Base-by-base conservation (phyloP, 2,329 filamentous ascomycete genomes). In the Fusarium paranaense region DNA sequence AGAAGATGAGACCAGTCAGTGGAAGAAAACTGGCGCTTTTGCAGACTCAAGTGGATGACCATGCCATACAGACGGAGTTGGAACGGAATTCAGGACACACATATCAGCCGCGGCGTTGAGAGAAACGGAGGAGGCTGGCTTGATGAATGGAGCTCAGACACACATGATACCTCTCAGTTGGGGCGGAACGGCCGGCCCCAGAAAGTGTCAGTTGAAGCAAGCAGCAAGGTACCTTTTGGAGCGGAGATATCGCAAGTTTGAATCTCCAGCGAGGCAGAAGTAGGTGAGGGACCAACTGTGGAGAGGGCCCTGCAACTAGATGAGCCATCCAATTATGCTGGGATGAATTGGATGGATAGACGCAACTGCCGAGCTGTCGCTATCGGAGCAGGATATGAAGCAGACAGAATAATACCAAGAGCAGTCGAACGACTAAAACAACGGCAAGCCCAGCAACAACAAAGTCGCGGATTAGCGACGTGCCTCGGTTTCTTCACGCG, bases 81-180 rank as follows among this genome's bases (percentile, higher is more conserved):
- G 37, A 62, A 59, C 57, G 72, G 33, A 63, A 52, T 47, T 37
- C 27, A 47, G 54, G 27, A 62, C 27, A 60, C 42, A 56, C 60
- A 71, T 38, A 56, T 56, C 14, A 64, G 16, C 25, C 35, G 62
- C 6, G 54, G 47, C 47, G 38, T 45, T 25, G 35, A 65, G 18
- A 22, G 33, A 33, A 57, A 45, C 47, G 33, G 37, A 62, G 8
- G 20, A 65, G 45, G 62, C 42, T 69, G 45, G 62, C 42, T 69
- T 56, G 32, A 56, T 50, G 37, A 54, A 56, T 33, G 22, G 37
- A 45, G 37, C 60, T 64, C 50, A 65, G 68, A 58, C 50, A 62
- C 42, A 47, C 56, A 71, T 56, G 67, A 73, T 73, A 64, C 70
- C 67, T 67, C 32, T 68, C 32, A 32, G 27, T 54, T 52, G 47